A percentile compares a stretch with the other conserved stretches of the same genome.
phyloP scores from a whole-genome alignment of 202 grass and related monocot genomes.

The Cymbopogon flexuosus region DNA sequence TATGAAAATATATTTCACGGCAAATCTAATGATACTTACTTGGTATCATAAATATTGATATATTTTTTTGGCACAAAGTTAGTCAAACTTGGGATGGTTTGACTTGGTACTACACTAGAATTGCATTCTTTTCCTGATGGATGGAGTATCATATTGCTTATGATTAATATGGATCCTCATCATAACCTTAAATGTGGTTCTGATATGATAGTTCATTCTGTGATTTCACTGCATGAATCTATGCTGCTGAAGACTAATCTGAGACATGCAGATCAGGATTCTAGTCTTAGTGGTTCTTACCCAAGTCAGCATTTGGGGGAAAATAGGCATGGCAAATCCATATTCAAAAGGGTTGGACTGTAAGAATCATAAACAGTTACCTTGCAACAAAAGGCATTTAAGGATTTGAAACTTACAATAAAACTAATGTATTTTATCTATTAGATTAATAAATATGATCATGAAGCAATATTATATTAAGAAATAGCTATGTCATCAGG shows the following conservation, averaged over 20 bases:
- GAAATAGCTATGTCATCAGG: background rate
- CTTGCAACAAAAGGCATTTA: background rate
- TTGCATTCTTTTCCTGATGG: background rate
- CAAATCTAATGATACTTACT: background rate
- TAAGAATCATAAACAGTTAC: background rate
- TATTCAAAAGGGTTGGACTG: no score
- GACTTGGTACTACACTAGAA: background rate
- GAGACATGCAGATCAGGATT: background rate
- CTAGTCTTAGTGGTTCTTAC: background rate
- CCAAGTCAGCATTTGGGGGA: background rate
- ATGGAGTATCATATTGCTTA: background rate
- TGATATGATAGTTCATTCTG: background rate
- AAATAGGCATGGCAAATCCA: background rate
- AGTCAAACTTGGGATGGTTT: background rate
- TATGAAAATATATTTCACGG: background rate
- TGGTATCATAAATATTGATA: background rate
- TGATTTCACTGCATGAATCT: background rate
- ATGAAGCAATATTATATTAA: background rate
- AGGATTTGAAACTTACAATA: background rate
- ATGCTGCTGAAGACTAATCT: background rate
- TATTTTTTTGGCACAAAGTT: background rate
- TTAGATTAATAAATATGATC: background rate
- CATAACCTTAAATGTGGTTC: background rate
- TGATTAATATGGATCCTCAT: background rate
- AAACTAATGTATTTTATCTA: background rate